Conservation (phyloP, 495 filamentous ascomycete species). For the Penicillium malachiteum region DNA sequence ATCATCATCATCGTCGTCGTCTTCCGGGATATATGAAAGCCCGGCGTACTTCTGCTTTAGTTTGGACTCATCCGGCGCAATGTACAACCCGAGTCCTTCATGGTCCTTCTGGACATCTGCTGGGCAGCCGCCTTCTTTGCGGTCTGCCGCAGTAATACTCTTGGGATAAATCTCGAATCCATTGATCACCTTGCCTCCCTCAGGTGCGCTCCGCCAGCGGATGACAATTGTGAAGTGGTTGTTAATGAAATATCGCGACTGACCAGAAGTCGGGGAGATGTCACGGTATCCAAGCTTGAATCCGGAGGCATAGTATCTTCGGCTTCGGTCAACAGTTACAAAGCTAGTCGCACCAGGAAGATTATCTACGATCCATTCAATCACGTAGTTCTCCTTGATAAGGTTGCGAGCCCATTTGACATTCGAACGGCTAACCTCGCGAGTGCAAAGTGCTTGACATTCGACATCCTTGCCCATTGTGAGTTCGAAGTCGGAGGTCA, state of each 20-base stretch:
- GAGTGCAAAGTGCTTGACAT: slow-evolving; percentile 74
- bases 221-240: slow-evolving; percentile 91
- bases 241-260: slow-evolving; percentile 75
- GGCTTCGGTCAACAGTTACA: slow-evolving; percentile 82
- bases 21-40: slow-evolving; percentile 57
- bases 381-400: slow-evolving; percentile 80
- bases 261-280: slow-evolving; percentile 55
- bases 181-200: slow-evolving; percentile 79
- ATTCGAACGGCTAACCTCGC: slow-evolving; percentile 60
- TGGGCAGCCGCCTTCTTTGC: slow-evolving; percentile 64
- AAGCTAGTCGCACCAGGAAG: slow-evolving; percentile 91
- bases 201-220: slow-evolving; percentile 73
- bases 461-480: slow-evolving; percentile 76
- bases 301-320: slow-evolving; percentile 92
- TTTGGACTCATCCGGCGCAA: slow-evolving; percentile 60
- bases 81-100: slow-evolving; percentile 65
- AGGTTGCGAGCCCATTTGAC: slow-evolving; percentile 71
- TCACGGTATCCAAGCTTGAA: slow-evolving; percentile 89
- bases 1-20: slow-evolving; percentile 61
- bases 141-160: slow-evolving; percentile 66
- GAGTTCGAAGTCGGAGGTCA: slow-evolving; percentile 84
- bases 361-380: slow-evolving; percentile 96
- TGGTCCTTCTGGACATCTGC: slow-evolving; percentile 60
- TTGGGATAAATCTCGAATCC: slow-evolving; percentile 94
- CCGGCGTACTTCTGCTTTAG: slow-evolving; percentile 56